Evolutionary conservation across 2,329 filamentous ascomycete genomes (phyloP).

Genomic region (Dothistroma septosporum): DNA sequence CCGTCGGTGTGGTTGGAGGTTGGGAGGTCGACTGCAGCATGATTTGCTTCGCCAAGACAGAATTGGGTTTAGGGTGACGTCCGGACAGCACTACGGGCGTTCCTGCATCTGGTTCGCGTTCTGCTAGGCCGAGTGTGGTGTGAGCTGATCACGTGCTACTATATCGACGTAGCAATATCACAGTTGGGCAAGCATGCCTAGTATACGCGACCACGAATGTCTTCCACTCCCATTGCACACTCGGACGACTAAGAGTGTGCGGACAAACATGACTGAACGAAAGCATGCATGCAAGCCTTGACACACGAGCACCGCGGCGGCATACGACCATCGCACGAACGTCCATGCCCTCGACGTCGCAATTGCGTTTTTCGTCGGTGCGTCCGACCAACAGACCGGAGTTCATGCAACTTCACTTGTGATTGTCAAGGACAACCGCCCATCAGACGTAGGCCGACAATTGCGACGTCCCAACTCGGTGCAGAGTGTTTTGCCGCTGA

Average conservation of each 20-base stretch:
- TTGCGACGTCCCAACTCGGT: no score
- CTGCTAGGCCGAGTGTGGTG: neutral
- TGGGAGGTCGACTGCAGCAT: neutral
- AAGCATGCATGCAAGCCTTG: neutral
- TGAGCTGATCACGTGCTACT: neutral
- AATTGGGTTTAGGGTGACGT: neutral
- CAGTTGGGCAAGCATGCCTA: neutral
- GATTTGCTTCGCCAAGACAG: neutral
- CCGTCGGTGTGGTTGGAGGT: neutral
- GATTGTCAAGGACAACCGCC: neutral
- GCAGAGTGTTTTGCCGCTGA: no score
- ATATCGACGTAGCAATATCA: neutral
- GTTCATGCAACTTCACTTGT: neutral
- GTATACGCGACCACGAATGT: neutral
- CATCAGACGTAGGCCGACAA: neutral
- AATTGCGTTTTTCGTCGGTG: neutral
- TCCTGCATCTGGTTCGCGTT: neutral
- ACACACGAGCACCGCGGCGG: neutral
- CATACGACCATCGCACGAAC: neutral
- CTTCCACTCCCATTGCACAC: neutral
- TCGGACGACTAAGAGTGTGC: neutral
- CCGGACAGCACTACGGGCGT: neutral
- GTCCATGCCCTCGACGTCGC: neutral
- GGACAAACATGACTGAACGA: neutral
- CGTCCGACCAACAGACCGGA: neutral